Evolutionary conservation across 1,139 yeast genomes (phyloP).

Genomic region (Zygosaccharomyces pseudobailii): DNA sequence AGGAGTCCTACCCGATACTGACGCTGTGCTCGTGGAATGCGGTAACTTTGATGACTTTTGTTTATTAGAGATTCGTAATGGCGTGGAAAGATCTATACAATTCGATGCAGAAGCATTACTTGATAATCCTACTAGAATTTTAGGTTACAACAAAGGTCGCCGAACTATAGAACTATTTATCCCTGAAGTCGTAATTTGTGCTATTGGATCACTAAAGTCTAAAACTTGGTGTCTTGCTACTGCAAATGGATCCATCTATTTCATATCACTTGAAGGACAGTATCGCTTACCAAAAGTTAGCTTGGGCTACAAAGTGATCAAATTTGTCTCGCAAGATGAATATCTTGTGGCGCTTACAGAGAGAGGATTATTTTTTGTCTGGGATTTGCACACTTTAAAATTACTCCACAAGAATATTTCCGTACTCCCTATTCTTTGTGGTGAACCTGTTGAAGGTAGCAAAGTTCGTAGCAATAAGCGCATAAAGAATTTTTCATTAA

Average conservation of each 20-base stretch:
- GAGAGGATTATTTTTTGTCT: slow-evolving; percentile 31
- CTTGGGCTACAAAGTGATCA: slow-evolving; percentile 31
- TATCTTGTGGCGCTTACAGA: slow-evolving; percentile 28
- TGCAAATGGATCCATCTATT: slow-evolving; percentile 28
- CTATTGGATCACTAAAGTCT: slow-evolving; percentile 28
- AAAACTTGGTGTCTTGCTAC: slow-evolving; percentile 33
- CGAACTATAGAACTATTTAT: slow-evolving; percentile 45
- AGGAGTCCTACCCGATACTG: slow-evolving; percentile 31
- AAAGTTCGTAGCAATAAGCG: slow-evolving; percentile 26
- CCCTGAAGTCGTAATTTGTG: slow-evolving; percentile 44
- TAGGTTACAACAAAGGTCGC: slow-evolving; percentile 41
- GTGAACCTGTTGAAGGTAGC: slow-evolving; percentile 25
- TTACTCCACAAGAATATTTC: slow-evolving; percentile 26
- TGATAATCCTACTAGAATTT: slow-evolving; percentile 48
- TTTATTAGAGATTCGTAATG: slow-evolving; percentile 45
- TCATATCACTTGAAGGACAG: slow-evolving; percentile 26
- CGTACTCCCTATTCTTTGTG: slow-evolving; percentile 27
- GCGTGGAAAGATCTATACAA: slow-evolving; percentile 35
- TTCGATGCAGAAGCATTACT: slow-evolving; percentile 30
- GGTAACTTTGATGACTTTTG: slow-evolving; percentile 26
- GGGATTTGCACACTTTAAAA: slow-evolving; percentile 23
- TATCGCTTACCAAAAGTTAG: slow-evolving; percentile 25
- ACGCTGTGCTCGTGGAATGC: slow-evolving; percentile 28
- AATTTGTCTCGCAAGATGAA: slow-evolving; percentile 19
- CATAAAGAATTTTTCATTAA: slow-evolving; percentile 16